Base-by-base conservation (phyloP, 208 protist species). In the Trypanosoma avium region DNA sequence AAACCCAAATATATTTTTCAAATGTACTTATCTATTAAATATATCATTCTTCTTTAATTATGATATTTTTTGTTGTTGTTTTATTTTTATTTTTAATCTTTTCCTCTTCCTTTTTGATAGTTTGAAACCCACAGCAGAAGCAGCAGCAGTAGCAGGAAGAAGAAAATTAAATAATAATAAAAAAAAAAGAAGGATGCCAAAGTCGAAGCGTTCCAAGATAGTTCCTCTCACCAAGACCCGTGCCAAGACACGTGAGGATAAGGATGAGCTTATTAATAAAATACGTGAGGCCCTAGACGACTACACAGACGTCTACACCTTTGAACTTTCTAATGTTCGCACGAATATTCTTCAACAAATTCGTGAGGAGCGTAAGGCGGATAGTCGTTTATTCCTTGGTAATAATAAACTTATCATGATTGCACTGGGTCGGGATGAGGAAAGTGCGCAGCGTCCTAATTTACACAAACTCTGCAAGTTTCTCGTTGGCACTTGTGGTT, bases 331-430 rank as follows among this genome's bases (percentile, higher is more conserved):
- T 63, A 96, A 97, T 79, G 79, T 92, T 4, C 84, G 93, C 47
- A 95, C 88, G 1, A 92, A 84, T 68, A 90, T 94, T 68, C 75
- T 97, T 8, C 93, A 97, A 77, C 77, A 94, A 52, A 92, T 97
- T 36, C 89, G 94, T 24, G 82, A 92, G 52, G 86, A 95, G 65
- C 92, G 83, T n/a, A 77, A 47, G 13, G 76, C 8, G n/a, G 84
- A 93, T 64, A 93, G 86, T 67, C 74, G 86, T 27, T 73, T 98
- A 33, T 97, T 98, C 62, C 75, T 98, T 13, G 96, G 96, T 42
- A 97, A 97, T 75, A 98, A 98, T 75, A 94, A 95, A 57, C 72
- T 98, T 33, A 97, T 98, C 85, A 78, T 80, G 68, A 81, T 97
- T 61, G 94, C 94, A 4, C 67, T 98, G 33, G 96, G 96, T 21